phyloP scores from a whole-genome alignment of 169 alveolate genomes.

The Plasmodium chabaudi region DNA sequence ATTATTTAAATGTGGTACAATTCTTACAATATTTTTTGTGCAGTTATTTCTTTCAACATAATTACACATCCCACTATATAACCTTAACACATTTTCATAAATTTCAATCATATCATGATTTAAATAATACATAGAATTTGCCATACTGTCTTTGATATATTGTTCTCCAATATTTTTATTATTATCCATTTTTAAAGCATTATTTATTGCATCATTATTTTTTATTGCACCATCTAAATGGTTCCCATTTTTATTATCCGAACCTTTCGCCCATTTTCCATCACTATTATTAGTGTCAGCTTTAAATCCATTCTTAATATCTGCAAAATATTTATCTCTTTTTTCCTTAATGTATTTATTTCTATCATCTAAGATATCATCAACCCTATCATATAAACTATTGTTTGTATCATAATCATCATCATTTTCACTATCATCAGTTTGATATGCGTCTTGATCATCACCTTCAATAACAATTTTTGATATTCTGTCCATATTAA shows the following conservation, averaged over 20 bases:
- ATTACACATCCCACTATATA: conserved; percentile 29
- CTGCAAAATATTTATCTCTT: conserved; percentile 25
- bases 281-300: background rate
- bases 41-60: conserved; percentile 38
- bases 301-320: background rate
- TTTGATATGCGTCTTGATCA: background rate
- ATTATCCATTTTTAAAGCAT: background rate
- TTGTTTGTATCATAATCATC: background rate
- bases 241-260: background rate
- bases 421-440: conserved; percentile 14
- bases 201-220: background rate
- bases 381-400: conserved; percentile 61
- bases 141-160: background rate
- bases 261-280: background rate
- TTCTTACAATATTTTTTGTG: conserved; percentile 56
- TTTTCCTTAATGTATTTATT: conserved; percentile 45
- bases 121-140: conserved; percentile 39
- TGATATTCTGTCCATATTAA: conserved; percentile 63
- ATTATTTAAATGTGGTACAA: conserved; percentile 67
- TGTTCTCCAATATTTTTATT: background rate
- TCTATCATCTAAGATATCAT: conserved; percentile 51
- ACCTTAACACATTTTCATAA: conserved; percentile 41
- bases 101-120: conserved; percentile 51
- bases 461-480: conserved; percentile 32
- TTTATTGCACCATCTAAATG: background rate